Base-by-base conservation (phyloP, 495 filamentous ascomycete genomes). In the Podospora comata region DNA sequence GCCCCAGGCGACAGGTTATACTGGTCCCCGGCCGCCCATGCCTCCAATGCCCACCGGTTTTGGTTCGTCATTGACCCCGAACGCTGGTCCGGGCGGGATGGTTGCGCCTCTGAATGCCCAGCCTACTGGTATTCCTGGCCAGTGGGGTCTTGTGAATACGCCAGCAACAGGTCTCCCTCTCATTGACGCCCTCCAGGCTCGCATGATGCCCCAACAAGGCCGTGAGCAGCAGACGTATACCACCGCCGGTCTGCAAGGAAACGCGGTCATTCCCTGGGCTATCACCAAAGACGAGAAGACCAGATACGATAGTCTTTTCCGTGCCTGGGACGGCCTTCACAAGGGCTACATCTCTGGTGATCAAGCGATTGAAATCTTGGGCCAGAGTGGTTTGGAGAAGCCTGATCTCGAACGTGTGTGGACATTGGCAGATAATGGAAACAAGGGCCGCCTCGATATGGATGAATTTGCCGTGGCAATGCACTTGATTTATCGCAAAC, bases 231-330 rank as follows among this genome's bases (percentile, higher is more conserved):
- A 92, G 5, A 78, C 71, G 65, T 98, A 92, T 72, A 94, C 90
- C n/a, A 94, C 93, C 16, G 83, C 87, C 66, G 93, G 94, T 7
- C 83, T 99, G 28, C 90, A 91, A 34, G 96, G 96, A 61, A 98
- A 96, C 82, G 96, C 96, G 7, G 92, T 89, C 5, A 93, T 99
- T 74, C 94, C 96, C 3, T 99, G 94, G 95, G 95, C 96, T 27
- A 94, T 99, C 65, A 99, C 96, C 7, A 99, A 99, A 78, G 92
- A 96, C 70, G 96, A 99, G 79, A 99, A 99, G 83, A 94, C 92
- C 66, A 90, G 95, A 64, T 99, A 98, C 70, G 96, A 99, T 80
- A 87, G 93, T 68, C 83, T 98, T 16, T 99, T 99, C 83, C 90
- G 91, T 60, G 93, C 93, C 11, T 98, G 96, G 96, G 96, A 99